Evolutionary conservation across 148 eudicot species (phyloP).

Genomic region (Polygonum maritimum): DNA sequence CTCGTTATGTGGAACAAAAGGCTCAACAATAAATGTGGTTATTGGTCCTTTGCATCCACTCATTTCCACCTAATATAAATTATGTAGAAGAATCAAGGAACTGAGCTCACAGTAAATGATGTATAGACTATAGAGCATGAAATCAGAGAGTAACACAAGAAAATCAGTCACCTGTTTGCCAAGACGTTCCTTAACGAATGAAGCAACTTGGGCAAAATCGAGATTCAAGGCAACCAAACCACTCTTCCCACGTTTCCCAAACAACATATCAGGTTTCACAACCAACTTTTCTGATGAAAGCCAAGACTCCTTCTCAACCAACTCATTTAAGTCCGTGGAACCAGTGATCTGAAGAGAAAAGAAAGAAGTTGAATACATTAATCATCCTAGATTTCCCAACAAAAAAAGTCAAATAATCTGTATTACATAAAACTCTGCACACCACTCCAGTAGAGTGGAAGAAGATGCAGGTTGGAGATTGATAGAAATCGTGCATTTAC

Average conservation of each 20-base stretch:
- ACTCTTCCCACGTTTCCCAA: slow-evolving; percentile 98
- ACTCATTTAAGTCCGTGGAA: slow-evolving; percentile 68
- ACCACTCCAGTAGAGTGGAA: background rate
- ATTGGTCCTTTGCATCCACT: slow-evolving; percentile 99
- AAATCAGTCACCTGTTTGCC: slow-evolving; percentile 67
- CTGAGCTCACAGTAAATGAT: background rate
- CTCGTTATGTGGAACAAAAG: slow-evolving; percentile 85
- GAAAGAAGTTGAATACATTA: background rate
- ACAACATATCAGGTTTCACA: slow-evolving; percentile 97
- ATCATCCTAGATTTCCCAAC: background rate
- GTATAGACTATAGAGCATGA: background rate
- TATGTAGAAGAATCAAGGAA: background rate
- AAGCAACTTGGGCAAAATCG: slow-evolving; percentile 81
- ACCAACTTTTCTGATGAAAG: slow-evolving; percentile 83
- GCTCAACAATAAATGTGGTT: slow-evolving; percentile 92
- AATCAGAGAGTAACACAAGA: background rate
- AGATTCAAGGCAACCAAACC: slow-evolving; percentile 93
- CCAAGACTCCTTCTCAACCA: slow-evolving; percentile 76
- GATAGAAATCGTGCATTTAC: no score
- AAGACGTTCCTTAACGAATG: slow-evolving; percentile 77
- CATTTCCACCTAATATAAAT: slow-evolving; percentile 64
- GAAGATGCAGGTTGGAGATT: background rate
- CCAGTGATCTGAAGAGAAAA: slow-evolving; percentile 55
- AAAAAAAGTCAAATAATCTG: background rate
- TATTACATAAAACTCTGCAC: background rate